These are phyloP conservation scores for Piper betle DNA, from an alignment of 164 flowering plant genomes.

Conservation along the genomic window DNA sequence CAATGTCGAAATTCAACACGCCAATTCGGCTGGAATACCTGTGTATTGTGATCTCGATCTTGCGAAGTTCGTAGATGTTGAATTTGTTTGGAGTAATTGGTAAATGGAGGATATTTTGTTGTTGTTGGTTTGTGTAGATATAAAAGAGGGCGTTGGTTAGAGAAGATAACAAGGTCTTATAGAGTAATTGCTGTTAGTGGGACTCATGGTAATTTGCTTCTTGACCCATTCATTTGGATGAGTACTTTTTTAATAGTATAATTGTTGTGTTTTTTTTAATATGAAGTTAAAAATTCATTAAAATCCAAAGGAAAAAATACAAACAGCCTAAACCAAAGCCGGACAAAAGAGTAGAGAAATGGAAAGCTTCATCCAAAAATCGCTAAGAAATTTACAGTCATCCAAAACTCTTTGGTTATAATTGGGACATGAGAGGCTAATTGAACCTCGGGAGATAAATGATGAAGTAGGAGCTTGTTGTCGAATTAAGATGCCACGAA, in stretches of 20 bases:
- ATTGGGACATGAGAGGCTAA: too few relatives aligned
- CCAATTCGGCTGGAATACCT: conserved; percentile 27
- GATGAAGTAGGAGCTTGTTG: too few relatives aligned
- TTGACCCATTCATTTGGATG: neutral
- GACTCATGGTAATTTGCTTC: conserved; percentile 29
- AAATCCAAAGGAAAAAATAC: too few relatives aligned
- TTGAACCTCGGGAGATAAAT: too few relatives aligned
- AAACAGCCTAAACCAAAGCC: too few relatives aligned
- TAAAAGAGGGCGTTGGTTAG: conserved; percentile 35
- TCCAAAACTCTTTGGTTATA: too few relatives aligned
- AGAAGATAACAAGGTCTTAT: conserved; percentile 20
- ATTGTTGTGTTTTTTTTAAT: neutral
- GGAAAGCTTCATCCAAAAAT: too few relatives aligned
- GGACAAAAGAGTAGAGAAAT: too few relatives aligned
- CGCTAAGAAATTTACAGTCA: too few relatives aligned
- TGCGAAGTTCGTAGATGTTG: neutral
- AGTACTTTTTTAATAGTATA: neutral
- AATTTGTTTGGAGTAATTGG: neutral
- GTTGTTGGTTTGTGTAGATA: conserved; percentile 15
- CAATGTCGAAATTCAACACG: conserved; percentile 32
- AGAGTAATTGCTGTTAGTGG: conserved; percentile 40
- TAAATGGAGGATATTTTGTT: neutral
- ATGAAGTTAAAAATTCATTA: too few relatives aligned
- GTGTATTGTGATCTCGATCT: neutral
- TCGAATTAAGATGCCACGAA: too few relatives aligned